Evolutionary conservation across 352 stramenopile species (phyloP).

Genomic region (Saprolegnia diclina): DNA sequence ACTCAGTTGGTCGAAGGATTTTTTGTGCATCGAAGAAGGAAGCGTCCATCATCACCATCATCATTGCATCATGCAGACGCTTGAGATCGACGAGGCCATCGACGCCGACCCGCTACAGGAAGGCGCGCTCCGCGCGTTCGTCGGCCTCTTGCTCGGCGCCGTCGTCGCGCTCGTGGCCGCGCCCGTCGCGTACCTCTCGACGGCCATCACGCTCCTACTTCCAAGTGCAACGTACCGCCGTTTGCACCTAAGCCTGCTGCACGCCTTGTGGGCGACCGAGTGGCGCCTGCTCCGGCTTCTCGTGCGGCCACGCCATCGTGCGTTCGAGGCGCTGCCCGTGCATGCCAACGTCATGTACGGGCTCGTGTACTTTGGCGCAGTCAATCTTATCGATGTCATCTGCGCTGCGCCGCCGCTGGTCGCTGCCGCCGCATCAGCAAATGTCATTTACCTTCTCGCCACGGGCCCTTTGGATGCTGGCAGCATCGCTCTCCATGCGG

Average conservation of each 20-base stretch:
- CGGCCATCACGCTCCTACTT: not conserved
- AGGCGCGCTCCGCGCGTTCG: not conserved
- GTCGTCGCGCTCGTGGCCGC: not conserved
- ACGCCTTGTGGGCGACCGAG: not conserved
- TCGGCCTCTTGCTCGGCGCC: not conserved
- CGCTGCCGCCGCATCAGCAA: not conserved
- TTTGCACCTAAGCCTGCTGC: not conserved
- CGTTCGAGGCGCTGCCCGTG: not conserved
- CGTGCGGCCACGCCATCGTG: not conserved
- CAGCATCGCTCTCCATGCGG: not conserved
- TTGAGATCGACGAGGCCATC: no score
- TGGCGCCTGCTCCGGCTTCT: not conserved
- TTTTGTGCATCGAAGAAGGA: no score
- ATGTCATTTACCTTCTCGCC: not conserved
- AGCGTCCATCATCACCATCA: no score
- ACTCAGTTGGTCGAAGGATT: no score
- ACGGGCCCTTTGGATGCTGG: not conserved
- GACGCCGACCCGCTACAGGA: no score
- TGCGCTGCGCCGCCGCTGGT: not conserved
- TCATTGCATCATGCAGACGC: no score
- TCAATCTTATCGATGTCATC: slow-evolving; percentile 15
- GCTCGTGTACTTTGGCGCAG: slow-evolving; percentile 7
- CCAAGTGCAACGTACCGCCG: not conserved
- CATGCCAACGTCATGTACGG: slow-evolving; percentile 6
- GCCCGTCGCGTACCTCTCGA: not conserved